Conservation (phyloP, 345 rosid species). For the Pistacia integerrima region DNA sequence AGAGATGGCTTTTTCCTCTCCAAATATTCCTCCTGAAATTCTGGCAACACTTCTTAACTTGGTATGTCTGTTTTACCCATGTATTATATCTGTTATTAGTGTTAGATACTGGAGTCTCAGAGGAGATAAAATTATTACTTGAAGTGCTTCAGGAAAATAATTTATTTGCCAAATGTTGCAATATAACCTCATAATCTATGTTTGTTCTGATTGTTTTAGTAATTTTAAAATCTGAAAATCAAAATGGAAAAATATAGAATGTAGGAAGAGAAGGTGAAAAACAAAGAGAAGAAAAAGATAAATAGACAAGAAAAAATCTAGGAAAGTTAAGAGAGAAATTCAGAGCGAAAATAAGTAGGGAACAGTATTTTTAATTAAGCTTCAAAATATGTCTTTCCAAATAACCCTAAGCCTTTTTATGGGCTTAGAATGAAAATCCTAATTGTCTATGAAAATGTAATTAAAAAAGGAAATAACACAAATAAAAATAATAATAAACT, state of each 20-base stretch:
- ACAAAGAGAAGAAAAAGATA: background rate
- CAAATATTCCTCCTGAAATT: constrained; percentile 98
- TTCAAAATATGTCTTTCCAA: no score
- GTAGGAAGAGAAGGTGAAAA: background rate
- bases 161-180: constrained; percentile 3
- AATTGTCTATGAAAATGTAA: no score
- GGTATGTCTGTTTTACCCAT: constrained; percentile 44
- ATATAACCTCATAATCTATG: background rate
- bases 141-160: background rate
- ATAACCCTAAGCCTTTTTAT: no score
- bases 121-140: constrained; percentile 4
- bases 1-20: constrained; percentile 99
- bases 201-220: background rate
- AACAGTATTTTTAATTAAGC: no score
- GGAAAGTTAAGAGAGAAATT: background rate
- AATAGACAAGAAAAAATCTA: background rate
- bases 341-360: background rate
- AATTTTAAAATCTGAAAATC: background rate
- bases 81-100: background rate
- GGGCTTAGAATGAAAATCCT: no score
- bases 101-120: background rate
- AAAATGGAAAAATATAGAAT: background rate
- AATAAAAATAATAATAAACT: no score
- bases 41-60: constrained; percentile 91
- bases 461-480: no score